These are phyloP conservation scores for Boletus insuetus DNA, from an alignment of 768 basidiomycete species.

Conservation along the genomic window DNA sequence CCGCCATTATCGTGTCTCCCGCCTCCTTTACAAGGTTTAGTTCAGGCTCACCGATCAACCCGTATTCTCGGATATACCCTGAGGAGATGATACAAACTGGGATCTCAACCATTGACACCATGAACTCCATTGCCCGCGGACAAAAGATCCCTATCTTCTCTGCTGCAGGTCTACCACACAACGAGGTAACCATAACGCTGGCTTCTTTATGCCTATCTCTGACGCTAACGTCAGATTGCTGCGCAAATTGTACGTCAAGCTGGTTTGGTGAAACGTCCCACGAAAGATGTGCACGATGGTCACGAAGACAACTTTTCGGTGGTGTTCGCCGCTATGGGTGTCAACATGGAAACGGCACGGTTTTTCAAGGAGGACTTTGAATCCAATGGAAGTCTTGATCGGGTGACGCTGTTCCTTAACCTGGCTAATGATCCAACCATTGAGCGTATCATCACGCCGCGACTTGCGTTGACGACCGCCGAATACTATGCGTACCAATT, in stretches of 20 bases:
- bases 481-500: constrained; percentile 99
- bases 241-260: constrained; percentile 99
- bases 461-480: constrained; percentile 95
- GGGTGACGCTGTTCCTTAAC: constrained; percentile 98
- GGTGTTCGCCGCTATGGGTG: constrained; percentile 99
- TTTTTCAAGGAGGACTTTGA: constrained; percentile 99
- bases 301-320: constrained; percentile 99
- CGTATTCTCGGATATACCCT: constrained; percentile 97
- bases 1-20: not conserved
- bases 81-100: constrained; percentile 99
- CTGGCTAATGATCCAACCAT: constrained; percentile 99
- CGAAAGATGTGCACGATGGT: constrained; percentile 96
- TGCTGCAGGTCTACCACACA: constrained; percentile 97
- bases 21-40: constrained; percentile 14
- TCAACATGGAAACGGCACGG: constrained; percentile 99
- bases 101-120: constrained; percentile 96
- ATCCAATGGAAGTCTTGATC: constrained; percentile 95
- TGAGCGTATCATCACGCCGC: constrained; percentile 99
- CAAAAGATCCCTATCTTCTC: constrained; percentile 99
- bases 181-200: constrained; percentile 61
- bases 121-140: constrained; percentile 99
- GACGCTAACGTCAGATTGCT: constrained; percentile 68
- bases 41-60: constrained; percentile 95
- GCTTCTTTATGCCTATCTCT: constrained; percentile 23
- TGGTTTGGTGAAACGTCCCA: constrained; percentile 93